Conservation (phyloP, 2,329 filamentous ascomycete genomes). For the Atkinsonella hypoxylon region DNA sequence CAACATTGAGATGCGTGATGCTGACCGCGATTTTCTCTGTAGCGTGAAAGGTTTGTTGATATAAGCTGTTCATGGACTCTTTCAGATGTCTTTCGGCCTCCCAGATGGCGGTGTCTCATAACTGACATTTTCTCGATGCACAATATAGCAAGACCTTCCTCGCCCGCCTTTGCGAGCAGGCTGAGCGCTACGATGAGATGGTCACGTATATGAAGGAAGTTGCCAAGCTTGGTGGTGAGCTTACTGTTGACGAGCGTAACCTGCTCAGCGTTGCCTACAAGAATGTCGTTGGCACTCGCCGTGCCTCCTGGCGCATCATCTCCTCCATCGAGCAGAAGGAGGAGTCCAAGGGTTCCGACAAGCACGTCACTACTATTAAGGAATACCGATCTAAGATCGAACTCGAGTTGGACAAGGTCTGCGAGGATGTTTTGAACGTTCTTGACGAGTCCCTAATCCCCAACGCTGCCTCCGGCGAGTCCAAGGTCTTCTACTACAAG, state of each 20-base stretch:
- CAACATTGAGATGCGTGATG: constrained; percentile 10
- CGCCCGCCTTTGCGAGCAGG: constrained; percentile 99
- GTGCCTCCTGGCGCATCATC: constrained; percentile 98
- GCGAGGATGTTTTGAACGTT: constrained; percentile 93
- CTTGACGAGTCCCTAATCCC: constrained; percentile 88
- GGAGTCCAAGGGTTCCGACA: constrained; percentile 94
- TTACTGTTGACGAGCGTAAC: constrained; percentile 95
- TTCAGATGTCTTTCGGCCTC: constrained; percentile 8
- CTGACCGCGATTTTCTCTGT: constrained; percentile 25
- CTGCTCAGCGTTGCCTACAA: constrained; percentile 98
- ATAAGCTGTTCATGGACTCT: constrained; percentile 5
- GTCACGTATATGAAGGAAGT: constrained; percentile 99
- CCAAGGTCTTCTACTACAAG: constrained; percentile 99
- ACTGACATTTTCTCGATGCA: constrained; percentile 13
- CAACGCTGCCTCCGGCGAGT: constrained; percentile 92
- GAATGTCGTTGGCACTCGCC: constrained; percentile 96
- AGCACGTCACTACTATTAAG: constrained; percentile 87
- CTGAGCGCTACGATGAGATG: constrained; percentile 99
- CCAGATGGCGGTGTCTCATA: constrained; percentile 4
- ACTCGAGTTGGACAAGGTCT: constrained; percentile 92
- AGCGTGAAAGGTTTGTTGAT: constrained; percentile 57
- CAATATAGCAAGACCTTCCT: constrained; percentile 91
- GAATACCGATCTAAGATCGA: constrained; percentile 99
- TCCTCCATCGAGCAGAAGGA: constrained; percentile 99
- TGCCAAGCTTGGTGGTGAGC: constrained; percentile 71